Evolutionary conservation across 2,329 filamentous ascomycete species (phyloP).

Genomic region (Penicillium sp.): DNA sequence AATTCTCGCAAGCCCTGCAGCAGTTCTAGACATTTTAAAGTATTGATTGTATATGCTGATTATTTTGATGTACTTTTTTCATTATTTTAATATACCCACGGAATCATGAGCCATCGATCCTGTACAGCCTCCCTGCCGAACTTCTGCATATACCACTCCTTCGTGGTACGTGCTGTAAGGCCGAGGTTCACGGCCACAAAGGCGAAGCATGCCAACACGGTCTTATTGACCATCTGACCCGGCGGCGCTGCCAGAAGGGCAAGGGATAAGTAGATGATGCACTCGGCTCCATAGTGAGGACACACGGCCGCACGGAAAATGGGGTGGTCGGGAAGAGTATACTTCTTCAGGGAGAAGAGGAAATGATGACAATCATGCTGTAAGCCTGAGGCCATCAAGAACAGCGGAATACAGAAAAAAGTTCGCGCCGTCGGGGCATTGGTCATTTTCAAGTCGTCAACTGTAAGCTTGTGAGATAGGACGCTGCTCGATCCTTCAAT

Average conservation of each 20-base stretch:
- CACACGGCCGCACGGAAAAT: constrained; percentile 74
- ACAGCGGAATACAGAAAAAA: constrained; percentile 60
- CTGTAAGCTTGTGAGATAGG: constrained; percentile 16
- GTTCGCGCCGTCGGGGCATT: constrained; percentile 52
- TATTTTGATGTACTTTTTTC: neutral
- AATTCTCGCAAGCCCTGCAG: too few relatives aligned
- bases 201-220: constrained; percentile 66
- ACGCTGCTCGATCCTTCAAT: constrained; percentile 70
- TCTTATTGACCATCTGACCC: constrained; percentile 68
- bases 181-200: constrained; percentile 82
- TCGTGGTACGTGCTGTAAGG: constrained; percentile 75
- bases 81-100: constrained; percentile 42
- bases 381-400: constrained; percentile 67
- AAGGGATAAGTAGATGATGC: constrained; percentile 77
- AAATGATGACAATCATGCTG: constrained; percentile 76
- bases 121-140: constrained; percentile 69
- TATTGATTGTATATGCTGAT: neutral
- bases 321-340: constrained; percentile 74
- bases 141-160: constrained; percentile 73
- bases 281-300: constrained; percentile 91
- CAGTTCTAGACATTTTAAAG: too few relatives aligned
- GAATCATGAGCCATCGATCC: constrained; percentile 74
- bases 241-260: constrained; percentile 71
- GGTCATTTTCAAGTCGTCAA: constrained; percentile 39
- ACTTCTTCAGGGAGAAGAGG: constrained; percentile 72